Conservation (phyloP, 2,329 filamentous ascomycete species). For the Talaromyces sp. region DNA sequence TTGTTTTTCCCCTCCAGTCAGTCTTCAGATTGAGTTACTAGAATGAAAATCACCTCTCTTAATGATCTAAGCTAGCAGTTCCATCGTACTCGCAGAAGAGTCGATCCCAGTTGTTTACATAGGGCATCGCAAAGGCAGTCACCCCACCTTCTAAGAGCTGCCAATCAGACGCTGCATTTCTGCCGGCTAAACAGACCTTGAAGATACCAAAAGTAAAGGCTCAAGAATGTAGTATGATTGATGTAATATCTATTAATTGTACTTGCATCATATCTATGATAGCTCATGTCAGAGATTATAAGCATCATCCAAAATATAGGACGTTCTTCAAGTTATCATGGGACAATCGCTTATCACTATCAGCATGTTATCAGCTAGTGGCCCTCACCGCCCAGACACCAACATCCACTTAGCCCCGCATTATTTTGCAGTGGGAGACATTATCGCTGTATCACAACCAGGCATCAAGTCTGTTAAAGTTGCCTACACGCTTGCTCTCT, state of each 20-base stretch:
- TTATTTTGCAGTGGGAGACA: slow-evolving; percentile 2
- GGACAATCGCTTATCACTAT: neutral
- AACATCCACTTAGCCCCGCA: slow-evolving; percentile 6
- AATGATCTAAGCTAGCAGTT: neutral
- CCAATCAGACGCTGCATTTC: neutral
- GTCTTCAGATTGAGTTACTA: neutral
- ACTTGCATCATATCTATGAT: neutral
- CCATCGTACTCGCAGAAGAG: neutral
- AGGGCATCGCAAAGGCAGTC: neutral
- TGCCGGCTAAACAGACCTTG: neutral
- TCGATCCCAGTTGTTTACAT: neutral
- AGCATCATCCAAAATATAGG: no score
- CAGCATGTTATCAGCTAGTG: neutral
- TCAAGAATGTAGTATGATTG: neutral
- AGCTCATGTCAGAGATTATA: neutral
- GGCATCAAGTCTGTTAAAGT: neutral
- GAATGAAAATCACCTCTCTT: neutral
- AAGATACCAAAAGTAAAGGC: neutral
- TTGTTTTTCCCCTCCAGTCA: neutral
- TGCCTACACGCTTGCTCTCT: neutral
- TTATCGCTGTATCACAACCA: neutral
- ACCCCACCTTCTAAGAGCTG: neutral
- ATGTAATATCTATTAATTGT: neutral
- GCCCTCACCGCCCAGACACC: neutral
- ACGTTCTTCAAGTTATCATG: neutral